Evolutionary conservation across 768 basidiomycete genomes (phyloP).

Genomic region (Rhizopogon vesiculosus): DNA sequence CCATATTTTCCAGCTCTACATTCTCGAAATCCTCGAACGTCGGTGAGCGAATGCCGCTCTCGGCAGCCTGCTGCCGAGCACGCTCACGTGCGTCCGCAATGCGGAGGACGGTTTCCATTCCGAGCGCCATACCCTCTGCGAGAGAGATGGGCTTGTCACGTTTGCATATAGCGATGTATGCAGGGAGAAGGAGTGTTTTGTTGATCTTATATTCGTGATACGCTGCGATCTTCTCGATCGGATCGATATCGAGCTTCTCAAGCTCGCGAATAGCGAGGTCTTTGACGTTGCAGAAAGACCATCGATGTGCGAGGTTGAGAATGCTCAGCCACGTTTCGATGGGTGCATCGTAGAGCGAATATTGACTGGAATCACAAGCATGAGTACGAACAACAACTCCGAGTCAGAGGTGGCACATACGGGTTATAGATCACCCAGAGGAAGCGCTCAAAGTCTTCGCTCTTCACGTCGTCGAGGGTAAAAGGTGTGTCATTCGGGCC

Average conservation of each 20-base stretch:
- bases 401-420: constrained; percentile 24
- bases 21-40: constrained; percentile 21
- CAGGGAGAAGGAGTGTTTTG: constrained; percentile 40
- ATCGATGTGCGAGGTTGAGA: constrained; percentile 47
- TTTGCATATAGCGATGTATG: constrained; percentile 48
- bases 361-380: constrained; percentile 33
- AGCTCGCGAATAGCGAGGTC: constrained; percentile 52
- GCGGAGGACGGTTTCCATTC: constrained; percentile 48
- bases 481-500: constrained; percentile 2
- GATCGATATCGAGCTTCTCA: constrained; percentile 38
- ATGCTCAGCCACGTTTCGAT: constrained; percentile 52
- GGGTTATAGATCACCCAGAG: constrained; percentile 57
- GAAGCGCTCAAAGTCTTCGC: constrained; percentile 39
- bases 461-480: constrained; percentile 25
- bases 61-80: constrained; percentile 29
- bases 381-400: not conserved
- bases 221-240: constrained; percentile 49
- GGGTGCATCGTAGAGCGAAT: constrained; percentile 48
- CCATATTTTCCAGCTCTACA: constrained; percentile 21
- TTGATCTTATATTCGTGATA: constrained; percentile 54
- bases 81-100: constrained; percentile 53
- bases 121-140: constrained; percentile 53
- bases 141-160: constrained; percentile 47
- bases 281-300: constrained; percentile 50
- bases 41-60: constrained; percentile 23